phyloP scores from a whole-genome alignment of 768 basidiomycete genomes.

The Termitomyces bulborhizus region DNA sequence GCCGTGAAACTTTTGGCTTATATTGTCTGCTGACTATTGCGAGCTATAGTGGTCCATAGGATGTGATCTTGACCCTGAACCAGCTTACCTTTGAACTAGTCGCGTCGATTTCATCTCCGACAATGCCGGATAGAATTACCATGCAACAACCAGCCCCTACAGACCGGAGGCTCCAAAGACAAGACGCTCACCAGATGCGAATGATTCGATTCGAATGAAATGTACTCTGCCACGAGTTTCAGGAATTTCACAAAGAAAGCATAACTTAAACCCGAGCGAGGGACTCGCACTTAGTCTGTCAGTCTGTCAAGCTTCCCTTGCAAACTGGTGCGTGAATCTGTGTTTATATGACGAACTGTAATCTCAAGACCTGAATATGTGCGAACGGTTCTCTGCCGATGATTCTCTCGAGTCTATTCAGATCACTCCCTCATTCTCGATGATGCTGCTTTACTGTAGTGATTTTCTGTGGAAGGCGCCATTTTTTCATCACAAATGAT shows the following conservation, averaged over 20 bases:
- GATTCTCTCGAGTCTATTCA: no score
- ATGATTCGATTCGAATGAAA: not conserved
- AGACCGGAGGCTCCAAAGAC: not conserved
- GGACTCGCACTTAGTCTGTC: not conserved
- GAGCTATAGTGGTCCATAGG: slow-evolving; percentile 12
- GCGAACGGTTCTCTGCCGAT: no score
- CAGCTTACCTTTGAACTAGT: not conserved
- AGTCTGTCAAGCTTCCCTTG: slow-evolving; percentile 18
- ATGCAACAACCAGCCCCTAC: not conserved
- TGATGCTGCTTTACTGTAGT: no score
- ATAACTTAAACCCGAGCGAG: slow-evolving; percentile 24
- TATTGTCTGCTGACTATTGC: slow-evolving; percentile 11
- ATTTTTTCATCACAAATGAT: no score
- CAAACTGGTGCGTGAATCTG: slow-evolving; percentile 18
- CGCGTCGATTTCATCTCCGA: not conserved
- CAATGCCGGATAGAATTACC: not conserved
- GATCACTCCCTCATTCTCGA: no score
- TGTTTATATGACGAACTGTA: slow-evolving; percentile 1
- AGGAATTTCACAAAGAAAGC: slow-evolving; percentile 7
- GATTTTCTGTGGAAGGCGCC: no score
- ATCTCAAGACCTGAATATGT: not conserved
- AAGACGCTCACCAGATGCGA: not conserved
- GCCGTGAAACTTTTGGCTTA: slow-evolving; percentile 27
- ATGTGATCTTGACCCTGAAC: slow-evolving; percentile 20
- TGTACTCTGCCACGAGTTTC: not conserved